These are phyloP conservation scores for Umbellularia californica DNA, from an alignment of 164 flowering plant genomes.

Conservation along the genomic window DNA sequence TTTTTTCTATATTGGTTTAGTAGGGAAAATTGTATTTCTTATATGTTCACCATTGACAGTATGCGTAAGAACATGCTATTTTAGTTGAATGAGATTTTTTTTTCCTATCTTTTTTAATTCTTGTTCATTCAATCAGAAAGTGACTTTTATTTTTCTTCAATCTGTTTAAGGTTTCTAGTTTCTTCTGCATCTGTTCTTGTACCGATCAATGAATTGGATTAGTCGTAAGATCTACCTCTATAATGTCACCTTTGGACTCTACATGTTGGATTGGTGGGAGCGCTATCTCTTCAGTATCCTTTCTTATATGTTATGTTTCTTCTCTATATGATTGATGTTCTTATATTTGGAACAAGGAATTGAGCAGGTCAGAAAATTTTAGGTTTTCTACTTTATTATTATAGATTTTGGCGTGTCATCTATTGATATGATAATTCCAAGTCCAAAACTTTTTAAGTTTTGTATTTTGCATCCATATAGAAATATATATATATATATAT, in stretches of 20 bases:
- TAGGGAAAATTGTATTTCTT: too few species aligned
- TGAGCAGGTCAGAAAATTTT: background rate
- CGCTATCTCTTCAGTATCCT: background rate
- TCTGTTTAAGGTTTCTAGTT: too few species aligned
- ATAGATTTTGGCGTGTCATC: background rate
- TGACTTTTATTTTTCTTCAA: too few species aligned
- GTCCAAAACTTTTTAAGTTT: too few species aligned
- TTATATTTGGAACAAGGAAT: background rate
- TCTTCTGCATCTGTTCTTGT: background rate
- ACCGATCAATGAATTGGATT: conserved; percentile 7
- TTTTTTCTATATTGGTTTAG: too few species aligned
- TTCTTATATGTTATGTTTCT: background rate
- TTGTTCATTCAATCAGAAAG: too few species aligned
- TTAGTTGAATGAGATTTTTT: too few species aligned
- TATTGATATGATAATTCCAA: background rate
- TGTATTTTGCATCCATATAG: background rate
- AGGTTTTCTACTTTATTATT: background rate
- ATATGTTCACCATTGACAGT: too few species aligned
- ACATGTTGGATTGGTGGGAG: conserved; percentile 2
- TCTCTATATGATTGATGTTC: background rate
- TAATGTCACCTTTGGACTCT: conserved; percentile 23
- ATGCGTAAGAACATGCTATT: too few species aligned
- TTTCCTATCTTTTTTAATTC: too few species aligned
- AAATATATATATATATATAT: too few species aligned
- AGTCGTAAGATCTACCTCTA: conserved; percentile 24